Conservation (phyloP, 352 stramenopile genomes). For the Albugo candida region DNA sequence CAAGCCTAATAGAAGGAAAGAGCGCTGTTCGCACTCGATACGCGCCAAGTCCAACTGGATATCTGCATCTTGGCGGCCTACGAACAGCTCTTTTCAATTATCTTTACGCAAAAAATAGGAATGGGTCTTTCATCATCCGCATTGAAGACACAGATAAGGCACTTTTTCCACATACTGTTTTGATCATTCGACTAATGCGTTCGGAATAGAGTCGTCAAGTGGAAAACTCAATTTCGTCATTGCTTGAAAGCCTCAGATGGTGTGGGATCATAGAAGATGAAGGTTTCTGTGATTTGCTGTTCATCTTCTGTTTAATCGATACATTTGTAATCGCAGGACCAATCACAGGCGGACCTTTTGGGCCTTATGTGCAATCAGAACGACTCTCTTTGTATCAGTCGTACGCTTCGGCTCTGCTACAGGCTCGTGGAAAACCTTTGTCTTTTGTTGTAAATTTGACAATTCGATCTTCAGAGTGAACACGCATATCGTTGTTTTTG, state of each 20-base stretch:
- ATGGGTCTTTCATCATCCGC: constrained; percentile 76
- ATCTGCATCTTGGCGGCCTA: constrained; percentile 78
- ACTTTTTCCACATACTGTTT: neutral
- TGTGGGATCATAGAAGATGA: constrained; percentile 95
- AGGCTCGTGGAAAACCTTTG: constrained; percentile 15
- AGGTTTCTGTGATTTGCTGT: constrained; percentile 18
- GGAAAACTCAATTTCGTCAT: constrained; percentile 59
- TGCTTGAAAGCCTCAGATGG: constrained; percentile 83
- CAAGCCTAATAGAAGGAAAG: neutral
- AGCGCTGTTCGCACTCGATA: constrained; percentile 55
- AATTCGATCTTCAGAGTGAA: constrained; percentile 25
- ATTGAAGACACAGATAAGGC: constrained; percentile 88
- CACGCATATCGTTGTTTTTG: constrained; percentile 97
- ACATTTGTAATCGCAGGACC: constrained; percentile 30
- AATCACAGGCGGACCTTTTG: constrained; percentile 72
- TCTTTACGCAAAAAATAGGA: constrained; percentile 69
- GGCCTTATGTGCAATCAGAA: constrained; percentile 95
- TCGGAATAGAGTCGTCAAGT: constrained; percentile 56
- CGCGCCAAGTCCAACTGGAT: constrained; percentile 79
- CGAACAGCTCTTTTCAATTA: constrained; percentile 88
- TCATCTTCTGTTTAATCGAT: neutral
- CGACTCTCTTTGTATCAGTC: constrained; percentile 86
- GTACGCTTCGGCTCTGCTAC: constrained; percentile 74
- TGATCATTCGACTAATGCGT: constrained; percentile 1
- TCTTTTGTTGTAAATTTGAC: neutral